Base-by-base conservation (phyloP, 2,329 filamentous ascomycete species). In the Paraconiothyrium sp. region DNA sequence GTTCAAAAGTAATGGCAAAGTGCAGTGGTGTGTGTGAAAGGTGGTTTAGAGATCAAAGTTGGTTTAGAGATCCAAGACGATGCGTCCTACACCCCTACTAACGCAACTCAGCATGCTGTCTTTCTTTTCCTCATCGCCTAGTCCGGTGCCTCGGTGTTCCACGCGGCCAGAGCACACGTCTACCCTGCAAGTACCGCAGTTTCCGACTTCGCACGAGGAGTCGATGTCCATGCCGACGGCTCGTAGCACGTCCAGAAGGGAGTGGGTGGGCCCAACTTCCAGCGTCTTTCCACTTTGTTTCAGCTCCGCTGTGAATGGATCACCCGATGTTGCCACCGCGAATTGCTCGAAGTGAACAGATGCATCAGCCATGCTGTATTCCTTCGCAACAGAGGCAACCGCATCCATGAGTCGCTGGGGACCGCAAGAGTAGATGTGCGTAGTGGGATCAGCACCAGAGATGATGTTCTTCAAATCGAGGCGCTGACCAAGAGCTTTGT, bases 301-400 rank as follows among this genome's bases (percentile, higher is more conserved):
- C 0, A 90, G 80, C 50, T 86, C 81, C 0, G 80, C 88, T 44
- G 86, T 84, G 64, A 90, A 90, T 0, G 87, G 84, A 66, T 89
- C 86, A 0, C 88, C 88, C 0, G 81, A 81, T 0, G 81, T 78
- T 22, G 84, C 81, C 1, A 84, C 84, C 1, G 79, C 77, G 62
- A 90, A 90, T 0, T 84, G 84, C 72, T 90, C 88, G 60, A 84
- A 87, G 71, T 90, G 88, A 1, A 89, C 79, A 44, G 88, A 85
- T 0, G 81, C 78, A 2, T 82, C 78, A 0, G 79, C 72, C 0
- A 90, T 77, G 0, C 81, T 79, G 9, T 78, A 76, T 8, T 73
- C 74, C 9, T 77, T 76, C 0, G 83, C 82, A 13, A 80, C 81
- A 2, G 67, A 67, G 22, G 70, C 71, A 0, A 85, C 83, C 47